Evolutionary conservation across 331 rosid genomes (phyloP), one percentile per base, ranked within the genome.

Genomic region (Stylosanthes scabra): DNA sequence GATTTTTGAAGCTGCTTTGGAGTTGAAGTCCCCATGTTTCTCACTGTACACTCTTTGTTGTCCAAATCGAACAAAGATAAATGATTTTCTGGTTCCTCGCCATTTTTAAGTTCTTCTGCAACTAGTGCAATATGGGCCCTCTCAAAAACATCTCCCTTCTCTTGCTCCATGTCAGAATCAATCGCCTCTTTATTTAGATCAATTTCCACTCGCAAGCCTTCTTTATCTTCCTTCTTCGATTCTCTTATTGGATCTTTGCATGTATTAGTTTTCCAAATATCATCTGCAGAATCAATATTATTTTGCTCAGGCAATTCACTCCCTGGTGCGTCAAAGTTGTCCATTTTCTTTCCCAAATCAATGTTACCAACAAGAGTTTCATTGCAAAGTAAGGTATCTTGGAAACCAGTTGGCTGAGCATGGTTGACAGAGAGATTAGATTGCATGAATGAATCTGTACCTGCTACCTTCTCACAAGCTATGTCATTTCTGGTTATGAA

Each of bases 1-100:
- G 82, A 66, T 63, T 80, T 80, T 29, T 28, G 67, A 69, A 37
- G 64, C 59, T 44, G 82, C 68, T 83, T 80, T 68, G 74, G 73
- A 63, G 27, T 69, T 71, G 69, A 77, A 57, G 79, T 74, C 59
- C 29, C 78, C 11, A 66, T 77, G 57, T 71, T 71, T 67, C 74
- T 66, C 71, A 14, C 12, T 25, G 12, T 72, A 34, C 39, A 34
- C 59, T 68, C 62, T 34, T 58, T 80, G 59, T 70, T 77, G 9
- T 74, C 85, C 82, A 81, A 74, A 61, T 49, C 70, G 28, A 71
- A 52, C 11, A 8, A 27, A 9, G 39, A 76, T 46, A 14, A 50
- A 28, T 1, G 7, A 29, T n/a, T 82, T 65, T 71, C 54, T 28
- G 61, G 70, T 44, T 78, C 78, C 61, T 69, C 70, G 56, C 55